These are phyloP conservation scores for Nissolia schottii DNA, from an alignment of 306 rosid genomes.

Conservation along the genomic window DNA sequence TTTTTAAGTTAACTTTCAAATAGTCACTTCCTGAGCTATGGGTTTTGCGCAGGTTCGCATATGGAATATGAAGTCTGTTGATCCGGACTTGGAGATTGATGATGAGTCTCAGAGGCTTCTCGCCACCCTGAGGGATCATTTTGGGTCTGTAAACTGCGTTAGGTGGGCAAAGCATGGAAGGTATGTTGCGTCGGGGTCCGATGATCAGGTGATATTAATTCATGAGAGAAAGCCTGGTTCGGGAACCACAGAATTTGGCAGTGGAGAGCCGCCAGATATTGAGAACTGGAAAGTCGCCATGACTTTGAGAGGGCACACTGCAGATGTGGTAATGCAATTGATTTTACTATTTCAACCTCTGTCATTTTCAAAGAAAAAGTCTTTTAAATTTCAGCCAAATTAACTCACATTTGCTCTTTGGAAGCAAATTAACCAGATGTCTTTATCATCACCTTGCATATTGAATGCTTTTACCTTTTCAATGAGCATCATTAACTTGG, in stretches of 20 bases:
- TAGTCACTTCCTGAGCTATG: not conserved
- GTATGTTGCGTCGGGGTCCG: slow-evolving; percentile 92
- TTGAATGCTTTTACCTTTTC: slow-evolving; percentile 5
- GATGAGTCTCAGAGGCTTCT: slow-evolving; percentile 85
- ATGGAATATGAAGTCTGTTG: slow-evolving; percentile 94
- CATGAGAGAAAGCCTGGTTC: slow-evolving; percentile 99
- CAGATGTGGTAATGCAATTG: slow-evolving; percentile 92
- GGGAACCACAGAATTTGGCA: slow-evolving; percentile 96
- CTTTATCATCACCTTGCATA: slow-evolving; percentile 1
- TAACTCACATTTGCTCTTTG: slow-evolving; percentile 11
- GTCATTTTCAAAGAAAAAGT: not conserved
- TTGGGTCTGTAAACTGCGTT: slow-evolving; percentile 97
- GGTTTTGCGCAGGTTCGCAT: slow-evolving; percentile 72
- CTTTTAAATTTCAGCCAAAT: not conserved
- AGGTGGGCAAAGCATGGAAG: slow-evolving; percentile 98
- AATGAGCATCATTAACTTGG: slow-evolving; percentile 48
- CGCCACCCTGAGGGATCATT: slow-evolving; percentile 95
- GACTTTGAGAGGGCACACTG: slow-evolving; percentile 98
- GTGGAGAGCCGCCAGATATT: slow-evolving; percentile 97
- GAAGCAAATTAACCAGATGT: not conserved
- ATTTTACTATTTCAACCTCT: slow-evolving; percentile 23
- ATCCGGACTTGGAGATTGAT: slow-evolving; percentile 48
- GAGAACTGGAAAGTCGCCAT: slow-evolving; percentile 96
- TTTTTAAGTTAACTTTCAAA: not conserved
- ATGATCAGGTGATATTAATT: slow-evolving; percentile 86